Percentiles rank a stretch among this genome's conserved stretches.
phyloP scores from a whole-genome alignment of 2,329 filamentous ascomycete species.

The Biscogniauxia marginata region DNA sequence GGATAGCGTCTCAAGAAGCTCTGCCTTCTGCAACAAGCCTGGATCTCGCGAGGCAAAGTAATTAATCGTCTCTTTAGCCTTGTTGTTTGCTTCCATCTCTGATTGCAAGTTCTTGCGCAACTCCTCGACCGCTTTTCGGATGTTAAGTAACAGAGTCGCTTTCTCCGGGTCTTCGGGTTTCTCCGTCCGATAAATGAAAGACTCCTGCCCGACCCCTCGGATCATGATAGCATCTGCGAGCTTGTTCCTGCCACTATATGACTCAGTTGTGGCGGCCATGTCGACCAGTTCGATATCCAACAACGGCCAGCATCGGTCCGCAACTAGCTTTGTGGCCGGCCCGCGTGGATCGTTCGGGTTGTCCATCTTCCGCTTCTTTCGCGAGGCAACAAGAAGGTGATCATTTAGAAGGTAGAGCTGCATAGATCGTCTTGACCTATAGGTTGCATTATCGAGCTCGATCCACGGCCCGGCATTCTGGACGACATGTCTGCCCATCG shows the following conservation, averaged over 20 bases:
- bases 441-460: slow-evolving; percentile 94
- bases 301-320: slow-evolving; percentile 91
- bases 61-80: slow-evolving; percentile 79
- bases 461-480: slow-evolving; percentile 93
- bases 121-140: slow-evolving; percentile 90
- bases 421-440: slow-evolving; percentile 86
- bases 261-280: slow-evolving; percentile 67
- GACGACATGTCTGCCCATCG: slow-evolving; percentile 88
- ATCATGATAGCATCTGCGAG: slow-evolving; percentile 88
- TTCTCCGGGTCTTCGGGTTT: slow-evolving; percentile 79
- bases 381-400: slow-evolving; percentile 84
- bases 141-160: slow-evolving; percentile 76
- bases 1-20: slow-evolving; percentile 75
- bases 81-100: slow-evolving; percentile 84
- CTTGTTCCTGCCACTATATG: slow-evolving; percentile 57
- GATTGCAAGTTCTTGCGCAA: slow-evolving; percentile 80
- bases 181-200: slow-evolving; percentile 91
- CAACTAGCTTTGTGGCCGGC: slow-evolving; percentile 74
- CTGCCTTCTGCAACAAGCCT: slow-evolving; percentile 73
- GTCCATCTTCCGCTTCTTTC: slow-evolving; percentile 88
- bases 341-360: slow-evolving; percentile 52
- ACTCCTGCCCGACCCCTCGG: slow-evolving; percentile 79
- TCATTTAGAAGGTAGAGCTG: slow-evolving; percentile 94
- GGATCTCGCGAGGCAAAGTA: slow-evolving; percentile 81
- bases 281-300: slow-evolving; percentile 92